These are phyloP conservation scores for Candida suzukii DNA, from an alignment of 805 yeast species.

Conservation along the genomic window DNA sequence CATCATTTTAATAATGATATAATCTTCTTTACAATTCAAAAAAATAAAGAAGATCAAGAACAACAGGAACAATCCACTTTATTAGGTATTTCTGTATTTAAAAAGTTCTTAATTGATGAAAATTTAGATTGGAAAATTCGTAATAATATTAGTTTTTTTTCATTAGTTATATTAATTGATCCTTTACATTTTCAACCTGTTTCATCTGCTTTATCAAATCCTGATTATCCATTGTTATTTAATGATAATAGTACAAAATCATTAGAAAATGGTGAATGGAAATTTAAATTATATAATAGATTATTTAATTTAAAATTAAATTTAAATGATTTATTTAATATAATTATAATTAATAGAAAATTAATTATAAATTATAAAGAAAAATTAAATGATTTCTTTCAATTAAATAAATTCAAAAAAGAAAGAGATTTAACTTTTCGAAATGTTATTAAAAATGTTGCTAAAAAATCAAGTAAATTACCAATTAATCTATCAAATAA, in stretches of 20 bases:
- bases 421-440: background rate
- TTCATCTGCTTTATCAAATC: constrained; percentile 33
- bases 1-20: constrained; percentile 47
- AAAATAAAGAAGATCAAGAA: too few relatives aligned
- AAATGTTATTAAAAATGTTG: background rate
- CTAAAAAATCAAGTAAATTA: background rate
- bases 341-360: background rate
- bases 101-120: constrained; percentile 28
- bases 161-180: constrained; percentile 55
- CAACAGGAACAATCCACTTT: too few relatives aligned
- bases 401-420: background rate
- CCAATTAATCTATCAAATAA: background rate
- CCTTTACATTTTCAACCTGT: constrained; percentile 22
- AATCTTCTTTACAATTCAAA: constrained; percentile 41
- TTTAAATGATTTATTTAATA: background rate
- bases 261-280: too few relatives aligned
- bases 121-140: constrained; percentile 30
- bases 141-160: constrained; percentile 48
- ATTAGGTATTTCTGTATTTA: constrained; percentile 48
- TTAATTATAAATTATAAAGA: background rate
- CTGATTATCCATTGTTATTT: too few relatives aligned
- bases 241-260: too few relatives aligned
- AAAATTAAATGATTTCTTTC: background rate
- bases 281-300: constrained; percentile 31
- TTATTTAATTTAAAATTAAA: constrained; percentile 14